Evolutionary conservation across 352 stramenopile genomes (phyloP), one percentile per base, ranked within the genome.

Genomic region (Pythium phragmitis): DNA sequence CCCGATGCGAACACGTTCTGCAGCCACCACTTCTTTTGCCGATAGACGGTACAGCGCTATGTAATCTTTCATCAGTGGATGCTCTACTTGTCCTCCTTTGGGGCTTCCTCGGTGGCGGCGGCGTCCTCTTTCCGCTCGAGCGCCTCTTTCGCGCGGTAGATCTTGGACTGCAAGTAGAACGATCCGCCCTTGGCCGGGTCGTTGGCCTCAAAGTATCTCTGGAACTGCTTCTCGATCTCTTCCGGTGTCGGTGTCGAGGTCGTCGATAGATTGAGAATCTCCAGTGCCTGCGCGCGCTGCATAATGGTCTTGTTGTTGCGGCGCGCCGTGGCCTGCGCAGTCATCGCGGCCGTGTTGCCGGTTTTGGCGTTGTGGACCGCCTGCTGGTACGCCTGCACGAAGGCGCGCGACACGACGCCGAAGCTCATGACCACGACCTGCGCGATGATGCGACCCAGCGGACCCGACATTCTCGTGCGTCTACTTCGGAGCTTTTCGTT

Each of bases 161-260:
- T 94, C 77, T 97, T 97, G 57, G 87, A 96, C 72, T 97, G 91
- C 47, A 97, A 58, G 69, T 97, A 97, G 71, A 97, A 97, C 36
- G 89, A 97, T 30, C 91, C 91, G 36, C 90, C 91, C 63, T 96
- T 96, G 46, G 77, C 75, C 12, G 91, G 90, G 64, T 97, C 88
- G 65, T 97, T 97, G 12, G 85, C 80, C 65, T 96, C 84, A 49
- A 94, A 96, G 62, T 94, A 92, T 58, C 80, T 74, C 69, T 88
- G 84, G 60, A 93, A 96, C 69, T 94, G 86, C 74, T 96, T 92
- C 53, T 91, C 56, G 39, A 94, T 72, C 52, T 94, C 80, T 42
- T 89, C 81, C 16, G 70, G 54, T 1, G 70, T 79, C 8, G 80
- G 85, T 17, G 65, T 74, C 7, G 68, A 69, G 19, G 63, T 79